Conservation (phyloP, 441 rosid species). For the Daphne laureola region DNA sequence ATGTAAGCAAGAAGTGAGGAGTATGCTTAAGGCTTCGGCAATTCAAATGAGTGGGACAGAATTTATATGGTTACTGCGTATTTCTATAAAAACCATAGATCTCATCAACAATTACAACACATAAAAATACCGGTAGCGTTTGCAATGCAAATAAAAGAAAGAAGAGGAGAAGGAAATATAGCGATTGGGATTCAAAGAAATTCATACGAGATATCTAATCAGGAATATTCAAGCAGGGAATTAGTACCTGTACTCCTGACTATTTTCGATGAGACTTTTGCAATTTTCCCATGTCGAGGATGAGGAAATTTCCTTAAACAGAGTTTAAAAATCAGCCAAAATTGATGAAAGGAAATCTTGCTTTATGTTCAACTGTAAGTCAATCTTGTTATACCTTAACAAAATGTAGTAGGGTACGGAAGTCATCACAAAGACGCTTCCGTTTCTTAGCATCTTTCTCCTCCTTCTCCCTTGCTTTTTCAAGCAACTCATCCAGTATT, state of each 20-base stretch:
- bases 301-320: conserved; percentile 45
- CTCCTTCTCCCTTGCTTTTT: conserved; percentile 54
- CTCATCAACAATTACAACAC: background rate
- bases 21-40: conserved; percentile 4
- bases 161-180: background rate
- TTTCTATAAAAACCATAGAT: background rate
- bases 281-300: conserved; percentile 66
- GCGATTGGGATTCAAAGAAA: conserved; percentile 6
- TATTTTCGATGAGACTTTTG: conserved; percentile 41
- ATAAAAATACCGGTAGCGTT: background rate
- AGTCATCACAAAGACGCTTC: conserved; percentile 45
- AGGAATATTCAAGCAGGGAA: too few relatives aligned
- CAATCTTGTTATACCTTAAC: conserved; percentile 35
- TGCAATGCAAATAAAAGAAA: background rate
- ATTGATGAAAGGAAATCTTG: conserved; percentile 9
- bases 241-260: conserved; percentile 55
- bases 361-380: conserved; percentile 14
- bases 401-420: conserved; percentile 34
- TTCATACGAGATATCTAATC: conserved; percentile 5
- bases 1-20: background rate
- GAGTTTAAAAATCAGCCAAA: conserved; percentile 16
- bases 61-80: too few relatives aligned
- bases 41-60: conserved; percentile 2
- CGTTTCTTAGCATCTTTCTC: conserved; percentile 60
- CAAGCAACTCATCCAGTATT: conserved; percentile 55